Evolutionary conservation across 805 yeast genomes (phyloP).

Genomic region (Diddensiella transvaalensis): DNA sequence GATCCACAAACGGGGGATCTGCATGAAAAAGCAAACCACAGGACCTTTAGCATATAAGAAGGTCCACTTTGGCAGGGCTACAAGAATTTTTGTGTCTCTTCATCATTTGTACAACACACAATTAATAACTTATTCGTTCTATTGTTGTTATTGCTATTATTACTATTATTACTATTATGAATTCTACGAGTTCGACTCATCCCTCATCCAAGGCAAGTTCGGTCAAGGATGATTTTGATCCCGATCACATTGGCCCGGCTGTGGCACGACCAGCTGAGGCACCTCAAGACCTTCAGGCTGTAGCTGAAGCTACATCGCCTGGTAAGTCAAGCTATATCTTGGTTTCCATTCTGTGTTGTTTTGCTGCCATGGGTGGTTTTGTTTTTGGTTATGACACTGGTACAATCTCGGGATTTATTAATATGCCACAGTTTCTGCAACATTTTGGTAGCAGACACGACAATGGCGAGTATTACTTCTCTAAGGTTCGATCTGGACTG

Average conservation of each 20-base stretch:
- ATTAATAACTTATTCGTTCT: no score
- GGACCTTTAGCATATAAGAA: not conserved
- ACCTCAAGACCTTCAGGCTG: not conserved
- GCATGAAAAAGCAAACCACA: not conserved
- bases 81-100: no score
- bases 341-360: slow-evolving; percentile 39
- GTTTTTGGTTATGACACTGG: slow-evolving; percentile 69
- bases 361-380: slow-evolving; percentile 62
- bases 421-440: slow-evolving; percentile 48
- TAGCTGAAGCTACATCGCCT: slow-evolving; percentile 4
- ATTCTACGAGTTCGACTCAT: not conserved
- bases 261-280: not conserved
- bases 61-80: not conserved
- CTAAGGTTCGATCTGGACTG: slow-evolving; percentile 56
- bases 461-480: slow-evolving; percentile 38
- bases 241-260: not conserved
- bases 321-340: slow-evolving; percentile 9
- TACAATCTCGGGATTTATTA: slow-evolving; percentile 62
- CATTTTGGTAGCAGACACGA: slow-evolving; percentile 45
- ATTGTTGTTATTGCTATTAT: no score
- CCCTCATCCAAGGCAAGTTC: slow-evolving; percentile 4
- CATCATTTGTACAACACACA: not conserved
- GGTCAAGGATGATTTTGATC: slow-evolving; percentile 5
- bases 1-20: not conserved
- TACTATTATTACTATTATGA: not conserved